Evolutionary conservation across 225 moss, liverwort and hornwort genomes (phyloP).

Genomic region (Bryoerythrophyllum caledonicum): DNA sequence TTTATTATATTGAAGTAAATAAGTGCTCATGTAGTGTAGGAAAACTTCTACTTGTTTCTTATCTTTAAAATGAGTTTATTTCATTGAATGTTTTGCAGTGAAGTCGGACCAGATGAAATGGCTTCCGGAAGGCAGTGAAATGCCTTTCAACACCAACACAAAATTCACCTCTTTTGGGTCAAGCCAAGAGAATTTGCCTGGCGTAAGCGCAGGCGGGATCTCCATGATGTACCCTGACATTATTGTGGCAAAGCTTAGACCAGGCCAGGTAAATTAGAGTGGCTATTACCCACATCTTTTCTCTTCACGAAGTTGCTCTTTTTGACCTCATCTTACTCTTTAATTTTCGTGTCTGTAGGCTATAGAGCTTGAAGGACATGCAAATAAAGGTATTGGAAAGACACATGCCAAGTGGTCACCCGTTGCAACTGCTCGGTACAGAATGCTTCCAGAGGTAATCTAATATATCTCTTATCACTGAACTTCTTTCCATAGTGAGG

Average conservation of each 20-base stretch:
- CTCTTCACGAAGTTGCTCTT: neutral
- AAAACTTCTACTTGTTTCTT: too few species aligned
- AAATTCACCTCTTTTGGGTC: conserved; percentile 86
- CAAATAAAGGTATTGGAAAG: conserved; percentile 90
- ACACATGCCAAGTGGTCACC: conserved; percentile 99
- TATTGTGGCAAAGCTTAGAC: conserved; percentile 89
- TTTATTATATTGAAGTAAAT: too few species aligned
- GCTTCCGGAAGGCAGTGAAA: conserved; percentile 94
- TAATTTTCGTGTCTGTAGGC: conserved; percentile 49
- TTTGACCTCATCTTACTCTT: neutral
- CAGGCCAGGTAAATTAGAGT: conserved; percentile 80
- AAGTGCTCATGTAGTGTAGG: neutral
- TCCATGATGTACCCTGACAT: conserved; percentile 83
- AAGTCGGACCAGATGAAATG: conserved; percentile 85
- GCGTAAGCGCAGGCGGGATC: conserved; percentile 60
- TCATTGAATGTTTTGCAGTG: conserved; percentile 48
- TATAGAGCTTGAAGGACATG: conserved; percentile 97
- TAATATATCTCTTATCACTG: neutral
- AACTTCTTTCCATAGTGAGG: too few species aligned
- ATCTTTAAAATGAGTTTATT: conserved; percentile 19
- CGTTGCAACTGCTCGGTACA: conserved; percentile 95
- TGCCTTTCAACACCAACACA: conserved; percentile 84
- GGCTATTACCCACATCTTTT: neutral
- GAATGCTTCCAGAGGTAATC: conserved; percentile 96
- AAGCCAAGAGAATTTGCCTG: conserved; percentile 67